Conservation (phyloP, 139 green algal species). For the Auxenochlorella pyrenoidosa region DNA sequence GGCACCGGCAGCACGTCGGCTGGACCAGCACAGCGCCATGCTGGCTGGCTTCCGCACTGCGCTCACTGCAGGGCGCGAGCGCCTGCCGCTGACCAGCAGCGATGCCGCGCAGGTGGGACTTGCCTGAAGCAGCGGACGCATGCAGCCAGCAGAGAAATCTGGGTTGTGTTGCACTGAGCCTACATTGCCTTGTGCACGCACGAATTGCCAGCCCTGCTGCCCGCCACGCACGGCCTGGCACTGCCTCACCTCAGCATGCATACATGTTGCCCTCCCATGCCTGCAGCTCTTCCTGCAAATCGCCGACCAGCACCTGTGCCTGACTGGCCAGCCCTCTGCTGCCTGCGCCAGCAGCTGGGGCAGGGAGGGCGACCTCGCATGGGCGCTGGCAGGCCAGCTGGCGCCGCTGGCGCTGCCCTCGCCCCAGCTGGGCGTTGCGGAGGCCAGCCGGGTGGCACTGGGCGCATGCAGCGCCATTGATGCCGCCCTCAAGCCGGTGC, state of each 20-base stretch:
- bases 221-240: neutral
- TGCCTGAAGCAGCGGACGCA: neutral
- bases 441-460: conserved; percentile 4
- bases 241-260: neutral
- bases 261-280: too few species aligned
- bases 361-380: neutral
- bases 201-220: neutral
- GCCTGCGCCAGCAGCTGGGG: neutral
- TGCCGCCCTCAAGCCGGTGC: conserved; percentile 4
- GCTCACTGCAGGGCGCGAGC: neutral
- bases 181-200: neutral
- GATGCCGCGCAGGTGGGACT: conserved; percentile 19
- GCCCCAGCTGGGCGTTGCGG: neutral
- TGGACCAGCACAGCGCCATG: conserved; percentile 10
- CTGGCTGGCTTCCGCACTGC: neutral
- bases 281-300: conserved; percentile 28
- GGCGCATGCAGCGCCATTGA: conserved; percentile 17
- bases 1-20: neutral
- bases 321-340: neutral
- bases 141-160: neutral
- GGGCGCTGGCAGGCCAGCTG: conserved; percentile 22
- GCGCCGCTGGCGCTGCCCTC: conserved; percentile 13
- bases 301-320: conserved; percentile 7
- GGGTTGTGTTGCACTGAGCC: too few species aligned
- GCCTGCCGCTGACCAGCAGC: conserved; percentile 4